phyloP scores from a whole-genome alignment of 495 filamentous ascomycete species.

The Neurospora sp. region DNA sequence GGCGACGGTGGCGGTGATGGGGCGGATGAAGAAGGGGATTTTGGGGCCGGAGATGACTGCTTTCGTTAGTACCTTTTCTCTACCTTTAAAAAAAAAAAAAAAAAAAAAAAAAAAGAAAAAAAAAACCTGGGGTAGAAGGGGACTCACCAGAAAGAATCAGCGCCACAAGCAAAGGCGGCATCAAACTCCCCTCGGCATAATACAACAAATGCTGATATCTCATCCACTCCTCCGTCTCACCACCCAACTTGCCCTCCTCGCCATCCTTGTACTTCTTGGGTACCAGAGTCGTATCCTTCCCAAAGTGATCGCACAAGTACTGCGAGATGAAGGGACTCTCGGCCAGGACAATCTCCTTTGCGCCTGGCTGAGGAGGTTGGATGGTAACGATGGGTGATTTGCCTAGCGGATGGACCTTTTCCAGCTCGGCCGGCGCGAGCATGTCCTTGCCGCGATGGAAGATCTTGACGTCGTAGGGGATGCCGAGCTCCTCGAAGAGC shows the following conservation, averaged over 20 bases:
- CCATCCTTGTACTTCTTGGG: constrained; percentile 53
- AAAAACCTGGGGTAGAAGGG: neutral
- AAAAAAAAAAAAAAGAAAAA: neutral
- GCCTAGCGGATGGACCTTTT: constrained; percentile 72
- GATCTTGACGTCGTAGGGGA: constrained; percentile 66
- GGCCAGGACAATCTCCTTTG: constrained; percentile 52
- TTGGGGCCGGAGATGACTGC: constrained; percentile 46
- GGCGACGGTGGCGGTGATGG: constrained; percentile 57
- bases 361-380: constrained; percentile 19
- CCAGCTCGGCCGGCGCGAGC: constrained; percentile 61
- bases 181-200: constrained; percentile 54
- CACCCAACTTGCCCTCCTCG: constrained; percentile 46
- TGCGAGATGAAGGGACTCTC: constrained; percentile 74
- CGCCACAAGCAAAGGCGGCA: constrained; percentile 11
- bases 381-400: constrained; percentile 71
- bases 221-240: constrained; percentile 67
- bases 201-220: constrained; percentile 72
- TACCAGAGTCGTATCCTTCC: constrained; percentile 33
- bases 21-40: constrained; percentile 78
- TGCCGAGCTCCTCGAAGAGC: constrained; percentile 76
- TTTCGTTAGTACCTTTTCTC: neutral
- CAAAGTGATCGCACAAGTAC: constrained; percentile 70
- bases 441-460: constrained; percentile 52
- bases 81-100: neutral
- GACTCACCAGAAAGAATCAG: constrained; percentile 13